Conservation (phyloP, 176 grass and related monocot species). For the Eragrostis curvula region DNA sequence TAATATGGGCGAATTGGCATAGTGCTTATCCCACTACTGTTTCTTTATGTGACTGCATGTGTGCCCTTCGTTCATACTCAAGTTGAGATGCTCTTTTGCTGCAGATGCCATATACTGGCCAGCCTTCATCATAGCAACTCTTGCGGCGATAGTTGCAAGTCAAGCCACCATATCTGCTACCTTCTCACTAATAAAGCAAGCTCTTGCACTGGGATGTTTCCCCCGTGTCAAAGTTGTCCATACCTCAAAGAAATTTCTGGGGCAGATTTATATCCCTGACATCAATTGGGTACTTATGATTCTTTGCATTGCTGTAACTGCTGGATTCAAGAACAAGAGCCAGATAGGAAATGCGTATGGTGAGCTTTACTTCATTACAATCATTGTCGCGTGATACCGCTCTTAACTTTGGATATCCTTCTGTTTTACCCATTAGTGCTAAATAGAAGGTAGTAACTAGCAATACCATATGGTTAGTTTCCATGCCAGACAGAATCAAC, state of each 20-base stretch:
- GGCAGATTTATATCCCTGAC: constrained; percentile 94
- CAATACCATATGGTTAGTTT: not conserved
- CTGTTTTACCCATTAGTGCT: not conserved
- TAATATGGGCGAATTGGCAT: constrained; percentile 19
- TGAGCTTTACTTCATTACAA: constrained; percentile 44
- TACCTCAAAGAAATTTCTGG: constrained; percentile 79
- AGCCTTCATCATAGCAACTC: constrained; percentile 69
- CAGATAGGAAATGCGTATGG: constrained; percentile 95
- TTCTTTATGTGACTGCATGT: constrained; percentile 21
- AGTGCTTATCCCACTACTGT: constrained; percentile 29
- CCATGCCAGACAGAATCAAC: not conserved
- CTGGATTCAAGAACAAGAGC: constrained; percentile 76
- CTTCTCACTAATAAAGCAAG: constrained; percentile 87
- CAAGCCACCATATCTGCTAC: constrained; percentile 95
- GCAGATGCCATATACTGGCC: constrained; percentile 87
- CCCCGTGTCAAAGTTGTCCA: constrained; percentile 82
- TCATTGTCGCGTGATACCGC: not conserved
- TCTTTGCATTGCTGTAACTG: constrained; percentile 88
- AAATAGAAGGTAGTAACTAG: constrained; percentile 23
- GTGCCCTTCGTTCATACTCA: constrained; percentile 33
- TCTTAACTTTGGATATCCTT: constrained; percentile 3
- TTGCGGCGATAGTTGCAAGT: constrained; percentile 84
- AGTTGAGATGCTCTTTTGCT: constrained; percentile 25
- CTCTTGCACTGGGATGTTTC: constrained; percentile 79
- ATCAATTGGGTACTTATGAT: constrained; percentile 92